phyloP scores from a whole-genome alignment of 352 stramenopile species.

The Pythium scleroteichum region DNA sequence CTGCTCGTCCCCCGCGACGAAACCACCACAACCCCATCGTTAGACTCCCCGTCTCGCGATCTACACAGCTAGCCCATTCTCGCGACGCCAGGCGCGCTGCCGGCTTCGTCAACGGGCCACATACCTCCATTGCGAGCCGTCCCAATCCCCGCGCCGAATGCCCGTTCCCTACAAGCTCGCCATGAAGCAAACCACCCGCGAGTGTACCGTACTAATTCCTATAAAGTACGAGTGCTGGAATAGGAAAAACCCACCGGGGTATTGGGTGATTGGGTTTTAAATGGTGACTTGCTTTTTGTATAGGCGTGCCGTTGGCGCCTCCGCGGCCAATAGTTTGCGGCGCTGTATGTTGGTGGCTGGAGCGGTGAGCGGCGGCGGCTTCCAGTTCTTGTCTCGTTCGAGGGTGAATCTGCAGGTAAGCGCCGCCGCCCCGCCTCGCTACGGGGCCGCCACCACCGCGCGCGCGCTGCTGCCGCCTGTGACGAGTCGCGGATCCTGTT shows the following conservation, averaged over 20 bases:
- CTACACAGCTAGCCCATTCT: too few relatives aligned
- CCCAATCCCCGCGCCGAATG: not conserved
- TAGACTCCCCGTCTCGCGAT: not conserved
- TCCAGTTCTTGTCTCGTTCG: slow-evolving; percentile 67
- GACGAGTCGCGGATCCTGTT: not conserved
- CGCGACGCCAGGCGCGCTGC: too few relatives aligned
- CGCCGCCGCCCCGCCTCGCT: not conserved
- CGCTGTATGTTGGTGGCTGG: slow-evolving; percentile 27
- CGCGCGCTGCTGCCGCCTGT: not conserved
- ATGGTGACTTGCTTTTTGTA: slow-evolving; percentile 70
- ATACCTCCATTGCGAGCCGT: slow-evolving; percentile 4
- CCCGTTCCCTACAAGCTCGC: too few relatives aligned
- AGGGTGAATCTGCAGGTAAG: slow-evolving; percentile 35
- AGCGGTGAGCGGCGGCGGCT: slow-evolving; percentile 12
- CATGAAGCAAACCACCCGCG: not conserved
- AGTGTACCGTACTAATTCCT: slow-evolving; percentile 15
- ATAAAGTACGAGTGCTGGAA: too few relatives aligned
- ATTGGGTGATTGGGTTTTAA: slow-evolving; percentile 23
- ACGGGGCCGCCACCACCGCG: not conserved
- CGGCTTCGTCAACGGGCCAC: too few relatives aligned
- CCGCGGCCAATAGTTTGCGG: slow-evolving; percentile 81
- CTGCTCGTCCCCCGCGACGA: slow-evolving; percentile 27
- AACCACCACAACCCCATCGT: slow-evolving; percentile 10
- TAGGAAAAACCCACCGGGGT: not conserved
- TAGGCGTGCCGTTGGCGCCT: slow-evolving; percentile 38